A percentile compares a stretch with the other conserved stretches of the same genome.
Conservation (phyloP, 345 rosid species). For the Brassica cretica region DNA sequence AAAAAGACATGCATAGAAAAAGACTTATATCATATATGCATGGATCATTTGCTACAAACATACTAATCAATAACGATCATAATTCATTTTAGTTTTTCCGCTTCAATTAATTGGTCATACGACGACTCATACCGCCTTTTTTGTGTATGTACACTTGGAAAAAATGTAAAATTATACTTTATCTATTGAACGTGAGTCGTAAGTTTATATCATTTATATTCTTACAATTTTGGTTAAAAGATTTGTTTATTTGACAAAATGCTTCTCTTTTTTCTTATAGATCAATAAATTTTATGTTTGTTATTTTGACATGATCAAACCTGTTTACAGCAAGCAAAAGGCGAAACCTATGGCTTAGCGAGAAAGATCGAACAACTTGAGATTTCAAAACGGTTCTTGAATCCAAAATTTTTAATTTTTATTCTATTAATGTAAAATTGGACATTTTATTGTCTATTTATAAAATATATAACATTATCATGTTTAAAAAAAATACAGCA, state of each 20-base stretch:
- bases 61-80: neutral
- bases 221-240: neutral
- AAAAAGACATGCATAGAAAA: too few species aligned
- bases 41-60: neutral
- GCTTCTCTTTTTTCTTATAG: neutral
- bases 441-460: neutral
- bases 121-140: neutral
- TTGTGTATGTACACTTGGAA: neutral
- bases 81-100: neutral
- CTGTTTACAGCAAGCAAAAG: slow-evolving; percentile 37
- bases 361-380: slow-evolving; percentile 73
- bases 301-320: slow-evolving; percentile 7
- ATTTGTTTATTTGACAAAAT: neutral
- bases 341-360: slow-evolving; percentile 48
- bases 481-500: slow-evolving; percentile 43
- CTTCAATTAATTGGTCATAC: neutral
- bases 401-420: neutral
- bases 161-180: neutral
- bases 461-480: neutral
- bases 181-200: neutral
- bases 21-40: neutral
- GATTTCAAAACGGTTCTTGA: slow-evolving; percentile 55
- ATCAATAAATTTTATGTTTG: neutral
- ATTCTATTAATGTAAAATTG: neutral
- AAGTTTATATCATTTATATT: neutral